Conservation (phyloP, 371 early-diverging fungal genomes). For the Mucor mucedo region DNA sequence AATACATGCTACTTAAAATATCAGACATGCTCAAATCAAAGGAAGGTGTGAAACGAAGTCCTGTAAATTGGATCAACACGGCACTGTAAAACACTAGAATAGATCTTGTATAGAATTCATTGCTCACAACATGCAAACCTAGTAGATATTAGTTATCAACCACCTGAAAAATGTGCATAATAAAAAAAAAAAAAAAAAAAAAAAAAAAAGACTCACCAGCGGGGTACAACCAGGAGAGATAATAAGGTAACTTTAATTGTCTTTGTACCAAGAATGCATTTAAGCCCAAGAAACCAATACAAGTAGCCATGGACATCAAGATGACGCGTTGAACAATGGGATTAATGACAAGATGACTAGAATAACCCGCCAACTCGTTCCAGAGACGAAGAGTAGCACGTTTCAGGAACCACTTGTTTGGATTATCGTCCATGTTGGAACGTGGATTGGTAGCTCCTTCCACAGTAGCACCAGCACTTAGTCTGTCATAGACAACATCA, state of each 20-base stretch:
- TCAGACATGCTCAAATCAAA: slow-evolving; percentile 30
- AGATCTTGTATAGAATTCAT: slow-evolving; percentile 34
- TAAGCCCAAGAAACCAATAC: slow-evolving; percentile 11
- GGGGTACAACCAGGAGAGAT: slow-evolving; percentile 18
- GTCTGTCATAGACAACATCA: slow-evolving; percentile 24
- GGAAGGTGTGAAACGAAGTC: slow-evolving; percentile 15
- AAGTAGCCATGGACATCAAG: slow-evolving; percentile 8
- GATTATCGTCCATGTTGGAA: slow-evolving; percentile 7
- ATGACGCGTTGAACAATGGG: slow-evolving; percentile 26
- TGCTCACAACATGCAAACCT: slow-evolving; percentile 8
- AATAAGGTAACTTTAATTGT: slow-evolving; percentile 27
- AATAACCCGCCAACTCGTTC: slow-evolving; percentile 31
- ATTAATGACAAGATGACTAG: slow-evolving; percentile 34
- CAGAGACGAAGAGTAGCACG: slow-evolving; percentile 24
- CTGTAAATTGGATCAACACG: slow-evolving; percentile 17
- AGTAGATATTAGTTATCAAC: neutral
- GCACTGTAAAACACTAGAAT: slow-evolving; percentile 29
- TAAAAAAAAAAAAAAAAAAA: neutral
- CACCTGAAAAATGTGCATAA: neutral
- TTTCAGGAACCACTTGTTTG: slow-evolving; percentile 30
- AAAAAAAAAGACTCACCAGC: slow-evolving; percentile 1
- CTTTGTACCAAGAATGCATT: slow-evolving; percentile 34
- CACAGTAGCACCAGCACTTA: slow-evolving; percentile 11
- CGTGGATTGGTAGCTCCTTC: slow-evolving; percentile 2
- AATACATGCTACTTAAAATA: slow-evolving; percentile 33